Evolutionary conservation across 2,329 filamentous ascomycete genomes (phyloP), one percentile per base, ranked within the genome.

Genomic region (Boeremia exigua): DNA sequence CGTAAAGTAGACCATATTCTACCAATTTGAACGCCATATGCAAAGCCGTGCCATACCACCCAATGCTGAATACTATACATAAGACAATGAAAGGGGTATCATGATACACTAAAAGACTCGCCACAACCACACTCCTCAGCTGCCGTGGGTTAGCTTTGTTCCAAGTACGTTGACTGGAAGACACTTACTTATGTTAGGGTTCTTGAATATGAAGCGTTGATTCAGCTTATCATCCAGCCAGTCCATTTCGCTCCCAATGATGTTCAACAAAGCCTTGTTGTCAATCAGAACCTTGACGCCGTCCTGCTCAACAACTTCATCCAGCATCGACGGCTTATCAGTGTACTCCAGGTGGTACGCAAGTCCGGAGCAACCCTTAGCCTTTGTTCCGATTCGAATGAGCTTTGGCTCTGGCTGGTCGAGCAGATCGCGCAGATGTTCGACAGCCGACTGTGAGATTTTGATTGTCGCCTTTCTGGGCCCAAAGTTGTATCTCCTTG

Each of bases 211-310:
- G 76, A 99, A 99, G 62, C 91, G 84, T 77, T 93, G 86, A 75
- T 89, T 96, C 62, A 99, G 79, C 80, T 96, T 96, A 69, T 98
- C 95, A 78, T 98, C 93, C 10, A 94, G 84, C 93, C 94, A 99
- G 73, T 99, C 95, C 95, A 99, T 99, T 79, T 98, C 94, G 72
- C 90, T 96, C 5, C 95, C 95, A 68, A 99, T 97, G 49, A 99
- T 98, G 77, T 94, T 98, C 75, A 99, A 93, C 45, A 99, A 80
- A 37, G 95, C 95, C 81, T 97, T 98, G 82, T 91, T 96, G 76
- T 99, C 95, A 54, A 99, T 95, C 74, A 98, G 76, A 30, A 99
- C 94, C 78, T 91, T 94, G 54, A 99, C 94, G 0, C 94, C 95
- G 69, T 98, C 95, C 75, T 99, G 95, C 73, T 96, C 93, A 1